Evolutionary conservation across 495 filamentous ascomycete species (phyloP).

Genomic region (Talaromyces liani): DNA sequence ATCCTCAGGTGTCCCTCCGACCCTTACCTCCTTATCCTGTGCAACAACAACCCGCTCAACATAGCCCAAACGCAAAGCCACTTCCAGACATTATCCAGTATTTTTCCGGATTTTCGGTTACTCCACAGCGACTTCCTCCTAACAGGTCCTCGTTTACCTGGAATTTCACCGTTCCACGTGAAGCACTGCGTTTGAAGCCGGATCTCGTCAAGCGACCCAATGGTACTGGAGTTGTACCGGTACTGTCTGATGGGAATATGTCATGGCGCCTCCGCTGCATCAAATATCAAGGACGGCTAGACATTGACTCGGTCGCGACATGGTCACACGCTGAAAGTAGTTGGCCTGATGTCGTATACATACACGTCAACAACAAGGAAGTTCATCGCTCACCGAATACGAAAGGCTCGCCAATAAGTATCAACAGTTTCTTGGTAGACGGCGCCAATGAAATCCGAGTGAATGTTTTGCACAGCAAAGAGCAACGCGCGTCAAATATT

Average conservation of each 20-base stretch:
- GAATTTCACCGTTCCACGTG: conserved; percentile 19
- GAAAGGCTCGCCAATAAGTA: conserved; percentile 68
- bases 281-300: conserved; percentile 7
- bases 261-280: conserved; percentile 40
- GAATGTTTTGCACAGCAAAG: conserved; percentile 22
- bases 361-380: conserved; percentile 56
- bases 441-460: conserved; percentile 43
- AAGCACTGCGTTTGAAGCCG: conserved; percentile 17
- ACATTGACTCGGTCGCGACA: conserved; percentile 11
- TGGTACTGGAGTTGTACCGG: conserved; percentile 12
- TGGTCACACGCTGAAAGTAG: conserved; percentile 56
- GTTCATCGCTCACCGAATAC: conserved; percentile 60
- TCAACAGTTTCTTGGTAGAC: conserved; percentile 45
- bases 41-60: background rate
- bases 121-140: conserved; percentile 25
- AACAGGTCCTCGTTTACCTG: conserved; percentile 18
- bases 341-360: conserved; percentile 68
- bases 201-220: background rate
- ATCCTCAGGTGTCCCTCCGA: background rate
- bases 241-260: conserved; percentile 22
- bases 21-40: background rate
- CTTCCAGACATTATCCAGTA: conserved; percentile 31
- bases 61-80: background rate
- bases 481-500: conserved; percentile 22
- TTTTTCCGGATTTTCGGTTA: conserved; percentile 32